phyloP scores from a whole-genome alignment of 768 basidiomycete species.

The Sporobolomyces pararoseus region DNA sequence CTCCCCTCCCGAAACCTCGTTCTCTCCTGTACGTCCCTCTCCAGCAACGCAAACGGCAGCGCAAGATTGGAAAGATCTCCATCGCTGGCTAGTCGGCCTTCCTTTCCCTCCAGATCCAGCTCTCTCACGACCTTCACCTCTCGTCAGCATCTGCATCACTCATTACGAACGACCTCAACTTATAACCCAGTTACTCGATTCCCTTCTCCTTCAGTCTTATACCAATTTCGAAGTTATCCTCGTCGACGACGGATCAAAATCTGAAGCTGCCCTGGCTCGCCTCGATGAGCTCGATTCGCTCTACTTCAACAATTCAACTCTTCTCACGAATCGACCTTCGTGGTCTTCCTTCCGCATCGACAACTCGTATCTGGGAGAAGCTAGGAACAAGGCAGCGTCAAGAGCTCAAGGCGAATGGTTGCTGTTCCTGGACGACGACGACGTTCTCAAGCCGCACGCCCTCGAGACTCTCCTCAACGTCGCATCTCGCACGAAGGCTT shows the following conservation, averaged over 20 bases:
- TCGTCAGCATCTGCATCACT: conserved; percentile 38
- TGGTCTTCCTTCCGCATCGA: conserved; percentile 21
- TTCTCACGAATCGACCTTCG: not conserved
- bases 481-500: conserved; percentile 8
- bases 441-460: conserved; percentile 41
- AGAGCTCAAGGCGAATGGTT: conserved; percentile 11
- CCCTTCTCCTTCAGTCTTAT: conserved; percentile 29
- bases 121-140: not conserved
- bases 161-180: conserved; percentile 40
- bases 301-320: conserved; percentile 20
- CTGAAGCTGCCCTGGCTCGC: not conserved
- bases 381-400: conserved; percentile 31
- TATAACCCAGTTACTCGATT: conserved; percentile 34
- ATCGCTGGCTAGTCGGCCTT: conserved; percentile 18
- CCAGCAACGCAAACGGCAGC: conserved; percentile 17
- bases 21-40: conserved; percentile 3
- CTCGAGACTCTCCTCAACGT: conserved; percentile 29
- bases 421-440: conserved; percentile 43
- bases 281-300: conserved; percentile 14
- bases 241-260: conserved; percentile 38
- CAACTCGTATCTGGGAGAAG: conserved; percentile 41
- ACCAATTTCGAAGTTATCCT: conserved; percentile 36
- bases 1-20: not conserved
- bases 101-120: not conserved
- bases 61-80: conserved; percentile 18